phyloP scores from a whole-genome alignment of 495 filamentous ascomycete genomes.

The Neurospora discreta region DNA sequence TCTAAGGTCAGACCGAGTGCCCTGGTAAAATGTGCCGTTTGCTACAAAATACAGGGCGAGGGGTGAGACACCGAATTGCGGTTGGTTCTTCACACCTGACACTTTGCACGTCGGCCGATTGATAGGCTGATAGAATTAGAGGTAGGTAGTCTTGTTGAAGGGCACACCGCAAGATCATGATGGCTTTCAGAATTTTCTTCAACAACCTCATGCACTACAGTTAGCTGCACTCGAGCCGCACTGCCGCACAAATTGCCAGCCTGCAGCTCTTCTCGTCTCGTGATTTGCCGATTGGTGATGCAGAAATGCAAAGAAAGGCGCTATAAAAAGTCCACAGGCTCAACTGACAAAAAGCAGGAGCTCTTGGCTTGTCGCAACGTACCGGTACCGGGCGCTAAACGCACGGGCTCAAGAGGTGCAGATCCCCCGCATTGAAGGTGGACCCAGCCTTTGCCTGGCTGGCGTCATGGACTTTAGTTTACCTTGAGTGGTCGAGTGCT shows the following conservation, averaged over 20 bases:
- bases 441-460: not conserved
- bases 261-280: not conserved
- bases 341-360: not conserved
- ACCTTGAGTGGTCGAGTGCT: not conserved
- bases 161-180: not conserved
- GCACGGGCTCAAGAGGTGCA: not conserved
- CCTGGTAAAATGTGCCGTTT: no score
- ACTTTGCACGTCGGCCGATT: not conserved
- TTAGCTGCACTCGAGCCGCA: not conserved
- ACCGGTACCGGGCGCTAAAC: not conserved
- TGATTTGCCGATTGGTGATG: not conserved
- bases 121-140: not conserved
- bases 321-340: not conserved
- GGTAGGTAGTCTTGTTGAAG: not conserved
- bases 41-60: no score
- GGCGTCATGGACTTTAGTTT: slow-evolving; percentile 1
- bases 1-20: no score
- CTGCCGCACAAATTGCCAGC: not conserved
- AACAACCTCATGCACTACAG: not conserved
- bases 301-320: not conserved
- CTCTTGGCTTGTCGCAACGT: not conserved
- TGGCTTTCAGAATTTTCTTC: not conserved
- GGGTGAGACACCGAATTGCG: not conserved
- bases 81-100: not conserved
- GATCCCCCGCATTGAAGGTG: not conserved